These are phyloP conservation scores for Aspergillus haitiensis DNA, from an alignment of 495 filamentous ascomycete genomes.

Conservation along the genomic window DNA sequence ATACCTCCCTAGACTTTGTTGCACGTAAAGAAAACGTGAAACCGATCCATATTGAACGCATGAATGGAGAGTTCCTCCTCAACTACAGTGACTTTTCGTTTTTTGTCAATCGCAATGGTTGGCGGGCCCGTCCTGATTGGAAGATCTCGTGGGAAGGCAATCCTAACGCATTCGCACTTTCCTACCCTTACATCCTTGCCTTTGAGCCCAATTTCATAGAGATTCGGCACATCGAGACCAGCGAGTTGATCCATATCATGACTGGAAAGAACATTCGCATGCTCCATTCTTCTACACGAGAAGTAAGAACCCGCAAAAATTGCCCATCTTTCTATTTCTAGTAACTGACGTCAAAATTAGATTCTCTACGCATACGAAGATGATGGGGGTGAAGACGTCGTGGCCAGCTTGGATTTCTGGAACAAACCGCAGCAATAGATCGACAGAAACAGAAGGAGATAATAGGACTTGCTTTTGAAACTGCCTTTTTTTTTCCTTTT, in stretches of 20 bases:
- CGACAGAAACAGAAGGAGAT: slow-evolving; percentile 7
- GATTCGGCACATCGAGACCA: slow-evolving; percentile 89
- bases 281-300: slow-evolving; percentile 92
- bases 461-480: slow-evolving; percentile 17
- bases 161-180: slow-evolving; percentile 87
- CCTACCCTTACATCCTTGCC: slow-evolving; percentile 91
- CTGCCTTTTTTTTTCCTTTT: slow-evolving; percentile 16
- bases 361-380: slow-evolving; percentile 97
- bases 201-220: slow-evolving; percentile 99
- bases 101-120: slow-evolving; percentile 98
- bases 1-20: slow-evolving; percentile 97
- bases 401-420: slow-evolving; percentile 98
- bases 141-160: slow-evolving; percentile 95
- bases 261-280: slow-evolving; percentile 94
- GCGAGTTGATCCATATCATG: slow-evolving; percentile 86
- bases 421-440: slow-evolving; percentile 51
- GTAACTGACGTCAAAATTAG: slow-evolving; percentile 43
- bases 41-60: slow-evolving; percentile 96
- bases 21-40: slow-evolving; percentile 87
- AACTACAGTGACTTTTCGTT: slow-evolving; percentile 99
- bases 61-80: slow-evolving; percentile 94
- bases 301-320: slow-evolving; percentile 59
- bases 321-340: background rate
- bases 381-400: slow-evolving; percentile 85
- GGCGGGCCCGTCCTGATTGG: slow-evolving; percentile 95